Evolutionary conservation across 805 yeast species (phyloP), one percentile per base, ranked within the genome.

Genomic region (Hanseniaspora mollemarum): DNA sequence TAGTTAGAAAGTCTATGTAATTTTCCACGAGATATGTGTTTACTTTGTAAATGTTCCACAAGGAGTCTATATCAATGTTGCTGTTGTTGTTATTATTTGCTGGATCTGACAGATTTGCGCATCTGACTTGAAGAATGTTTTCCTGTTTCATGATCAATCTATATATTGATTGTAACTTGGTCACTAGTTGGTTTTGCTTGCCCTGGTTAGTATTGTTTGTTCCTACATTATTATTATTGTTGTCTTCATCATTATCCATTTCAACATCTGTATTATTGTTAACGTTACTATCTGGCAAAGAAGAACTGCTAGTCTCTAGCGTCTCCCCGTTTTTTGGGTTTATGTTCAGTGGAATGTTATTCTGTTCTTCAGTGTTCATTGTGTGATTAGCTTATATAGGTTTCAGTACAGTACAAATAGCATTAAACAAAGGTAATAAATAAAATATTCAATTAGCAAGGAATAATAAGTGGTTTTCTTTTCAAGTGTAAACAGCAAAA

Each of bases 151-250:
- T 78, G 37, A 82, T 83, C 46, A 75, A 70, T 58, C 81, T 80
- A 62, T 82, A 83, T 2, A 87, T 80, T 59, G 82, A 87, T 62
- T 83, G 86, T 24, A 83, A 62, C 60, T 81, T 81, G 1, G 81
- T 71, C 1, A 85, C 85, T 43, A 83, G 66, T 46, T 63, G 67
- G 49, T 66, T 57, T 76, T 83, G 61, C 78, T 84, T 59, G 77
- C 83, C 45, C 74, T 77, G 0, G 80, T 61, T 21, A 67, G 56
- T 37, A 56, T 65, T 53, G 41, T 53, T 54, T n/a, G n/a, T n/a
- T n/a, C n/a, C n/a, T 28, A 28, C 31, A 49, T 57, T 55, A 57
- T 55, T 55, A 46, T 52, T 58, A 60, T 49, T 54, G 48, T 56
- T 55, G 56, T 40, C 35, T 6, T 43, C 15, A 39, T 40, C 33